These are phyloP conservation scores for Juncus effusus DNA, from an alignment of 176 grass and related monocot genomes.

Conservation along the genomic window DNA sequence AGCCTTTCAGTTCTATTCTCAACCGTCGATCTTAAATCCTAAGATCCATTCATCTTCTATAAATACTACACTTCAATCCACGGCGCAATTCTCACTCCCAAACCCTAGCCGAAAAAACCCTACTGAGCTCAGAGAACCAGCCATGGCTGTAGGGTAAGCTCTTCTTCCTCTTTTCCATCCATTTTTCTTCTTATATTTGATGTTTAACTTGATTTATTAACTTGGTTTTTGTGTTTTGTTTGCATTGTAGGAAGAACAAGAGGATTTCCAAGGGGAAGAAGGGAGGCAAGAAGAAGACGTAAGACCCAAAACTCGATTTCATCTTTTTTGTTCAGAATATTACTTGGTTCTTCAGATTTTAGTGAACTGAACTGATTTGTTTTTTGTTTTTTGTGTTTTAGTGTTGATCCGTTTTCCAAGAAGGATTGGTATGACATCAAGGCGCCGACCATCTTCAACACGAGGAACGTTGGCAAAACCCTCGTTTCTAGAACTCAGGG, in stretches of 20 bases:
- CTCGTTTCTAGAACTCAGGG: conserved; percentile 97
- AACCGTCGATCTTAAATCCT: no score
- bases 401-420: conserved; percentile 80
- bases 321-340: not conserved
- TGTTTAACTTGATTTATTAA: no score
- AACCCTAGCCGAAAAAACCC: no score
- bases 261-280: conserved; percentile 88
- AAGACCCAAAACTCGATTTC: not conserved
- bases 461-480: conserved; percentile 68
- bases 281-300: conserved; percentile 90
- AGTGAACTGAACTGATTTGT: not conserved
- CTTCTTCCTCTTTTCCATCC: no score
- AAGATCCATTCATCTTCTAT: no score
- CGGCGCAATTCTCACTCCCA: no score
- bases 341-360: not conserved
- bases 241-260: conserved; percentile 81
- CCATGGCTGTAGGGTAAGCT: no score
- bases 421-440: conserved; percentile 99
- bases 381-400: conserved; percentile 8
- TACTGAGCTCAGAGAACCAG: no score
- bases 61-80: no score
- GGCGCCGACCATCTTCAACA: conserved; percentile 62
- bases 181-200: no score
- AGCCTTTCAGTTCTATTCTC: no score
- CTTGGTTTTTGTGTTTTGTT: no score